Conservation (phyloP, 768 basidiomycete species). For the Cytidiella melzeri region DNA sequence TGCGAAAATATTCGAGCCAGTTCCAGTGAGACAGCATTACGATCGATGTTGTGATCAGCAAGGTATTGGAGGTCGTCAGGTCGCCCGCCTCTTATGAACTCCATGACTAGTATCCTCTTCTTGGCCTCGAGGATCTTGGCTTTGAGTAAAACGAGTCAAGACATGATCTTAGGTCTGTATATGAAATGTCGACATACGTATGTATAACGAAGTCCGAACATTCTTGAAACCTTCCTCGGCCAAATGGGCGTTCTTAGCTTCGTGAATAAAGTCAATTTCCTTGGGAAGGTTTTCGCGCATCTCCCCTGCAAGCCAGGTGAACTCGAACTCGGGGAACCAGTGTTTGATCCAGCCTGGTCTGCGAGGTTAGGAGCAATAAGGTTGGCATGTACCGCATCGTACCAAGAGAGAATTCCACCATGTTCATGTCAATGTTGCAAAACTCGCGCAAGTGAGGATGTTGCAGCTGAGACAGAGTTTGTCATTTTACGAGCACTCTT, state of each 20-base stretch:
- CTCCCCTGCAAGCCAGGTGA: constrained; percentile 88
- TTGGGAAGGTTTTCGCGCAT: constrained; percentile 89
- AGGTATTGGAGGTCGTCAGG: constrained; percentile 87
- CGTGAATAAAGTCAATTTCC: constrained; percentile 93
- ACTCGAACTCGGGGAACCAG: constrained; percentile 94
- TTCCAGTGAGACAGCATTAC: constrained; percentile 91
- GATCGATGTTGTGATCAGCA: constrained; percentile 75
- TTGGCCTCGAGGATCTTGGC: constrained; percentile 70
- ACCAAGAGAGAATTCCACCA: constrained; percentile 73
- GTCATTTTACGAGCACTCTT: constrained; percentile 2
- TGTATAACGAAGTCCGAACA: constrained; percentile 75
- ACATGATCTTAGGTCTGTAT: constrained; percentile 11
- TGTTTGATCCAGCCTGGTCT: constrained; percentile 73
- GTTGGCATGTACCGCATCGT: constrained; percentile 12
- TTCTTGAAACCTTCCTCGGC: constrained; percentile 64
- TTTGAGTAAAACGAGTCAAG: neutral
- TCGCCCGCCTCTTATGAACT: constrained; percentile 84
- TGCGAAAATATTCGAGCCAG: constrained; percentile 84
- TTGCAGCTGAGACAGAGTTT: constrained; percentile 48
- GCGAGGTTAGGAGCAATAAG: constrained; percentile 1
- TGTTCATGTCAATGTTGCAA: constrained; percentile 84
- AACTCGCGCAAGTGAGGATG: constrained; percentile 94
- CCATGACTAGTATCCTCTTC: constrained; percentile 89
- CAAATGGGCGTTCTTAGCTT: constrained; percentile 79
- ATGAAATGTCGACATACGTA: constrained; percentile 37